Percentiles rank a stretch among this genome's conserved stretches.
phyloP scores from a whole-genome alignment of 148 eudicot species.

The Euryodendron excelsum region DNA sequence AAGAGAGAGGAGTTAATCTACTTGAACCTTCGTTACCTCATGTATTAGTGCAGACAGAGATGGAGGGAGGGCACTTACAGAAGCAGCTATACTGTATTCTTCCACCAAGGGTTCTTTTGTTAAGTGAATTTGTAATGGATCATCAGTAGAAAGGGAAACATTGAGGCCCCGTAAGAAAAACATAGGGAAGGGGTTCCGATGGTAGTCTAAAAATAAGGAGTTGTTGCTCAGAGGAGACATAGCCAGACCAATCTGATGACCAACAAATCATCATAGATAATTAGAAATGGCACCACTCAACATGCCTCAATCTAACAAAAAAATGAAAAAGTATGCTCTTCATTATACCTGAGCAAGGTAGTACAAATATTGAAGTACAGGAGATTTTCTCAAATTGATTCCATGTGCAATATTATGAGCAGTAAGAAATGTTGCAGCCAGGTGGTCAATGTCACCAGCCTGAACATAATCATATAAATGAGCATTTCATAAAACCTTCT shows the following conservation, averaged over 20 bases:
- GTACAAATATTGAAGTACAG: conserved; percentile 95
- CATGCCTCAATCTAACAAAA: not conserved
- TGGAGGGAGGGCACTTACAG: conserved; percentile 46
- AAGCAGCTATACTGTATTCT: conserved; percentile 99
- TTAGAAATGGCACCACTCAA: conserved; percentile 3
- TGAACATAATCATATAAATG: conserved; percentile 31
- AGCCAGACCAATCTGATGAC: conserved; percentile 87
- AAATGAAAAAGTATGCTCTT: not conserved
- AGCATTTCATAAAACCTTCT: conserved; percentile 1
- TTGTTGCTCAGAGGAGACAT: conserved; percentile 99
- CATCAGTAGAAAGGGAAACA: conserved; percentile 98
- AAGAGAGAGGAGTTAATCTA: conserved; percentile 11
- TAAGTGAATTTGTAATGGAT: conserved; percentile 94
- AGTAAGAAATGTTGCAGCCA: conserved; percentile 93
- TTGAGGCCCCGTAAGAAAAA: conserved; percentile 93
- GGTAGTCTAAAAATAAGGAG: conserved; percentile 92
- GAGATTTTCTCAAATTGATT: conserved; percentile 93
- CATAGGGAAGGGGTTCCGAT: conserved; percentile 95
- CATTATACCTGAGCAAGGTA: conserved; percentile 82
- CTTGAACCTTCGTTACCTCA: not conserved
- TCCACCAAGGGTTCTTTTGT: conserved; percentile 98
- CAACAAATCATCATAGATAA: conserved; percentile 8
- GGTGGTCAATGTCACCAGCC: conserved; percentile 99
- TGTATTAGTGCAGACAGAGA: not conserved
- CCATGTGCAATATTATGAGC: conserved; percentile 94